Conservation (phyloP, 805 yeast genomes). For the Sugiyamaella mastotermitis region DNA sequence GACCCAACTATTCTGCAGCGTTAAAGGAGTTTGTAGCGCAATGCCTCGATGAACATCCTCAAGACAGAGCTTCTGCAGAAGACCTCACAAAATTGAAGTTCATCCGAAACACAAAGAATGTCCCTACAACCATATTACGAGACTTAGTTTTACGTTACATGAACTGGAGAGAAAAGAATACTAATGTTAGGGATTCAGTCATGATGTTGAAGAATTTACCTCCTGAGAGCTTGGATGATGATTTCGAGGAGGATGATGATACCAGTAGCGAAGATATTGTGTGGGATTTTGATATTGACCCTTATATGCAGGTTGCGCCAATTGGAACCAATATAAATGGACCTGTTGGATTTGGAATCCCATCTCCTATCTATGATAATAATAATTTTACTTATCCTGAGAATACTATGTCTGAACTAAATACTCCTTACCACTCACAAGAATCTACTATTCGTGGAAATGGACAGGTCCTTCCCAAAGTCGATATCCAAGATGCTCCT, state of each 20-base stretch:
- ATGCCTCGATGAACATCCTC: constrained; percentile 91
- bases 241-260: constrained; percentile 23
- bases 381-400: too few species aligned
- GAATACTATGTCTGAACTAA: too few species aligned
- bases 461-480: background rate
- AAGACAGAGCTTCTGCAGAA: constrained; percentile 81
- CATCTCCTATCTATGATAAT: too few species aligned
- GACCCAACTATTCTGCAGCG: constrained; percentile 67
- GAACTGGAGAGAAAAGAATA: constrained; percentile 53
- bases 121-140: constrained; percentile 55
- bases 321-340: too few species aligned
- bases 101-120: constrained; percentile 53
- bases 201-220: constrained; percentile 22
- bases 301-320: too few species aligned
- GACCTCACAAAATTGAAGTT: constrained; percentile 72
- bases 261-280: constrained; percentile 28
- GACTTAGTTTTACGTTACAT: constrained; percentile 58
- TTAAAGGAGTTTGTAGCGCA: constrained; percentile 85
- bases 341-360: too few species aligned
- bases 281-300: constrained; percentile 76
- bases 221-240: constrained; percentile 4
- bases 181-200: constrained; percentile 37
- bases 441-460: constrained; percentile 9
- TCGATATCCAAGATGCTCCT: constrained; percentile 48
- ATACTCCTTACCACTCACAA: too few species aligned